Percentiles rank a stretch among this genome's conserved stretches.
phyloP scores from a whole-genome alignment of 371 early-diverging fungal genomes.

The Mortierella sp. region DNA sequence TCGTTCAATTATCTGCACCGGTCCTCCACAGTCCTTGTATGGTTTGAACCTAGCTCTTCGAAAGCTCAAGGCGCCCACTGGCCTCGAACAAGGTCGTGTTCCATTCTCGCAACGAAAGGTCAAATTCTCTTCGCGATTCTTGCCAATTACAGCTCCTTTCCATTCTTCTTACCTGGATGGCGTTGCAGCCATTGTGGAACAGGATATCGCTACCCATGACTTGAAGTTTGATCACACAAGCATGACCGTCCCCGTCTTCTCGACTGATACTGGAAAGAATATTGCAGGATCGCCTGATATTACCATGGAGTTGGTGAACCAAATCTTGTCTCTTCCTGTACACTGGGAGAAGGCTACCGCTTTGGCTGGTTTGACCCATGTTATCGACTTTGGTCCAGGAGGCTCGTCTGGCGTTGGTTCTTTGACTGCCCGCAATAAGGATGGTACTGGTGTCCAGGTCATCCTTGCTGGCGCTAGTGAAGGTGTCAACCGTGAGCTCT shows the following conservation, averaged over 20 bases:
- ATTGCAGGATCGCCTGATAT: constrained; percentile 68
- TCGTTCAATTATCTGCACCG: constrained; percentile 86
- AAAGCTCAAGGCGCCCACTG: constrained; percentile 86
- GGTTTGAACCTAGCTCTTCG: constrained; percentile 90
- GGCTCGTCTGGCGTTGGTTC: constrained; percentile 90
- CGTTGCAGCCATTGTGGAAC: constrained; percentile 72
- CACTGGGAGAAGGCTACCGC: constrained; percentile 92
- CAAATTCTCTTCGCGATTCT: constrained; percentile 87
- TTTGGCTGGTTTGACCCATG: constrained; percentile 81
- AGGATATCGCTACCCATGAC: constrained; percentile 72
- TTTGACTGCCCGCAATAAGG: constrained; percentile 94
- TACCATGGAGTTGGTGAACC: constrained; percentile 80
- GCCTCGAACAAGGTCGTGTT: constrained; percentile 87
- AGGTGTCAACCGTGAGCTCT: constrained; percentile 76
- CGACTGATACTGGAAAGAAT: constrained; percentile 84
- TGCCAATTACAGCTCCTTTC: constrained; percentile 93
- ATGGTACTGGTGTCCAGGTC: constrained; percentile 94
- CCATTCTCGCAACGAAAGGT: constrained; percentile 90
- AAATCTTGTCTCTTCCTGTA: constrained; percentile 86
- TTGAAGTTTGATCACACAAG: constrained; percentile 70
- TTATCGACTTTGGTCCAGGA: constrained; percentile 96
- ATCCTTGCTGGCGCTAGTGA: constrained; percentile 82
- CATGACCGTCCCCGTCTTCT: constrained; percentile 79
- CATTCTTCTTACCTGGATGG: constrained; percentile 81
- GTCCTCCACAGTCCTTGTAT: constrained; percentile 91